phyloP scores from a whole-genome alignment of 257 asterid species.

The Solanum piurae region DNA sequence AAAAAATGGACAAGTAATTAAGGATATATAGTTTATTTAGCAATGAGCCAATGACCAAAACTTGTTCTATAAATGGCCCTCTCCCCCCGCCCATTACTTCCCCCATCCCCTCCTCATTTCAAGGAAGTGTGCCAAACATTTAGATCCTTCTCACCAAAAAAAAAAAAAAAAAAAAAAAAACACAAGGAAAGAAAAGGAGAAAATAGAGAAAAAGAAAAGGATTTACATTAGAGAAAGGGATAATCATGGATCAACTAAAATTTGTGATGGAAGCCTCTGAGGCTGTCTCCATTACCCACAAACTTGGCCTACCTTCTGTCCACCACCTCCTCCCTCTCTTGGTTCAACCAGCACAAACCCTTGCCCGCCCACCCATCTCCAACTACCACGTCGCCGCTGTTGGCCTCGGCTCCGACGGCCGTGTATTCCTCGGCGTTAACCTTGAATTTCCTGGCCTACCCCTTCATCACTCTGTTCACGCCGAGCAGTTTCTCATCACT shows the following conservation, averaged over 20 bases:
- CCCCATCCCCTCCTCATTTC: neutral
- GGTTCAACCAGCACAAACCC: constrained; percentile 48
- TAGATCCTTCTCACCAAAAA: no score
- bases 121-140: neutral
- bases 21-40: neutral
- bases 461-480: constrained; percentile 76
- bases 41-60: neutral
- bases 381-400: constrained; percentile 68
- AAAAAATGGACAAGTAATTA: neutral
- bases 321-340: constrained; percentile 71
- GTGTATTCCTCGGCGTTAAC: constrained; percentile 71
- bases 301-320: constrained; percentile 52
- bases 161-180: neutral
- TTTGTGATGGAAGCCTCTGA: constrained; percentile 53
- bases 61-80: neutral
- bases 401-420: constrained; percentile 87
- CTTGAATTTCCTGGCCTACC: constrained; percentile 79
- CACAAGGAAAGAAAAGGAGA: neutral
- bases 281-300: constrained; percentile 50
- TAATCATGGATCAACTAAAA: constrained; percentile 28
- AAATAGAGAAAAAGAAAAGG: neutral
- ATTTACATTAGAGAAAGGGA: neutral
- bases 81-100: neutral
- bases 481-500: constrained; percentile 79
- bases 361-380: constrained; percentile 86